phyloP scores from a whole-genome alignment of 2,329 filamentous ascomycete species.

The Exutisphaerella laricina region DNA sequence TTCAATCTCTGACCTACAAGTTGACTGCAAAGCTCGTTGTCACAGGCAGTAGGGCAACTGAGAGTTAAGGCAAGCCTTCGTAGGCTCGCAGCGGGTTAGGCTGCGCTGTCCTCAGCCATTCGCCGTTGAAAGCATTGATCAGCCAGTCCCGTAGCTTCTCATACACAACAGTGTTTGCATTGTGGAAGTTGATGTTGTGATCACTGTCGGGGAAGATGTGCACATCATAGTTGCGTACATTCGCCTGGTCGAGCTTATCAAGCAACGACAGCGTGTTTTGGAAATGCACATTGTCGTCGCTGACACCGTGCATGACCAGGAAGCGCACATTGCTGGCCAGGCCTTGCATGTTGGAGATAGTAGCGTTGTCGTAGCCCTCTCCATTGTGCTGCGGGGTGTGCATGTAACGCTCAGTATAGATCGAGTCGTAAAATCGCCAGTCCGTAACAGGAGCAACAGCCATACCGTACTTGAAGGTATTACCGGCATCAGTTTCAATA shows the following conservation, averaged over 20 bases:
- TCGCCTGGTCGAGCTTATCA: slow-evolving; percentile 75
- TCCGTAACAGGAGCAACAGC: slow-evolving; percentile 98
- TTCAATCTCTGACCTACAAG: not conserved
- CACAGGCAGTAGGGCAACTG: not conserved
- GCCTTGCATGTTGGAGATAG: slow-evolving; percentile 67
- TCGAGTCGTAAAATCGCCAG: slow-evolving; percentile 89
- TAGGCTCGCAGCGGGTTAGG: slow-evolving; percentile 41
- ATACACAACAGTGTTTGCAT: slow-evolving; percentile 84
- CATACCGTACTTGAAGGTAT: slow-evolving; percentile 95
- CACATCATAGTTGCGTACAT: slow-evolving; percentile 89
- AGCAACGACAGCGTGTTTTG: slow-evolving; percentile 87
- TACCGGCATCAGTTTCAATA: slow-evolving; percentile 80
- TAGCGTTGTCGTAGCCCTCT: slow-evolving; percentile 68
- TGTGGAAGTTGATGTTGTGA: slow-evolving; percentile 92
- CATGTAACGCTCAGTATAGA: slow-evolving; percentile 98
- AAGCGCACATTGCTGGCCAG: slow-evolving; percentile 76
- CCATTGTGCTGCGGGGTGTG: slow-evolving; percentile 80
- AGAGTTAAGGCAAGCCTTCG: slow-evolving; percentile 3
- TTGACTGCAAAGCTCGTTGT: not conserved
- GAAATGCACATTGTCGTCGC: slow-evolving; percentile 95
- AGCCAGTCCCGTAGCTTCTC: slow-evolving; percentile 88
- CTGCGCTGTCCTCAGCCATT: slow-evolving; percentile 65
- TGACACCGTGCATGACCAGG: slow-evolving; percentile 91
- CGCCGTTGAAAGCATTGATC: slow-evolving; percentile 94
- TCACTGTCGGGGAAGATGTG: slow-evolving; percentile 96